These are phyloP conservation scores for Tuber indicum DNA, from an alignment of 495 filamentous ascomycete genomes.

Conservation along the genomic window DNA sequence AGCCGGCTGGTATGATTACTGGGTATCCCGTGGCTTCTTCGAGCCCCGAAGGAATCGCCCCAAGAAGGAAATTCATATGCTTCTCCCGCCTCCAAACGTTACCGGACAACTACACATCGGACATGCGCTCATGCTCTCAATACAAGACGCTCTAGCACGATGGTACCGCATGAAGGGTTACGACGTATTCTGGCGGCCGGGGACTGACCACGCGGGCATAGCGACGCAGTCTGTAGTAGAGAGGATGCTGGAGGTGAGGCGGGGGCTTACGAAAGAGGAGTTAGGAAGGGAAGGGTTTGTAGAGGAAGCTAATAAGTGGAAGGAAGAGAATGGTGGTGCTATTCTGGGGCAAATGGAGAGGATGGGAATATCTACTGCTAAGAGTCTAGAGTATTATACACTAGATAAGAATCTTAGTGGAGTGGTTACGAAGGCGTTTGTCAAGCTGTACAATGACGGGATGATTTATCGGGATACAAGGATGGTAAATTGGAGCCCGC, in stretches of 20 bases:
- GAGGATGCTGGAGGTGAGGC: conserved; percentile 64
- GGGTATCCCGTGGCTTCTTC: conserved; percentile 35
- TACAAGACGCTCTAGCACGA: conserved; percentile 68
- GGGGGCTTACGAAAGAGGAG: conserved; percentile 61
- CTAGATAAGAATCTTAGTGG: conserved; percentile 61
- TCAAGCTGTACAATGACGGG: conserved; percentile 65
- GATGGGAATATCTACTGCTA: conserved; percentile 60
- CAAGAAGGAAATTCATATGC: conserved; percentile 33
- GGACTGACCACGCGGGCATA: conserved; percentile 72
- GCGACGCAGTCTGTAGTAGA: conserved; percentile 71
- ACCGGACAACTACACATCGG: conserved; percentile 65
- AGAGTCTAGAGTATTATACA: conserved; percentile 66
- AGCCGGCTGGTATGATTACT: conserved; percentile 41
- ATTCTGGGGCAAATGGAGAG: conserved; percentile 55
- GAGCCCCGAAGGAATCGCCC: conserved; percentile 19
- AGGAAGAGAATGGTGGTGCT: conserved; percentile 60
- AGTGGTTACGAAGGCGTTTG: conserved; percentile 67
- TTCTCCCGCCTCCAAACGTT: conserved; percentile 68
- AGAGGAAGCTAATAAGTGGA: conserved; percentile 62
- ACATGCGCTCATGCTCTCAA: conserved; percentile 53
- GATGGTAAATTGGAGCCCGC: conserved; percentile 71
- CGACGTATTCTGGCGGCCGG: conserved; percentile 65
- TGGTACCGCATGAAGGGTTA: conserved; percentile 59
- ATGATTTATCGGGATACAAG: conserved; percentile 69
- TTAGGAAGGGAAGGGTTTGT: conserved; percentile 57